A percentile compares a stretch with the other conserved stretches of the same genome.
Conservation (phyloP, 2,329 filamentous ascomycete species). For the Alternaria arborescens region DNA sequence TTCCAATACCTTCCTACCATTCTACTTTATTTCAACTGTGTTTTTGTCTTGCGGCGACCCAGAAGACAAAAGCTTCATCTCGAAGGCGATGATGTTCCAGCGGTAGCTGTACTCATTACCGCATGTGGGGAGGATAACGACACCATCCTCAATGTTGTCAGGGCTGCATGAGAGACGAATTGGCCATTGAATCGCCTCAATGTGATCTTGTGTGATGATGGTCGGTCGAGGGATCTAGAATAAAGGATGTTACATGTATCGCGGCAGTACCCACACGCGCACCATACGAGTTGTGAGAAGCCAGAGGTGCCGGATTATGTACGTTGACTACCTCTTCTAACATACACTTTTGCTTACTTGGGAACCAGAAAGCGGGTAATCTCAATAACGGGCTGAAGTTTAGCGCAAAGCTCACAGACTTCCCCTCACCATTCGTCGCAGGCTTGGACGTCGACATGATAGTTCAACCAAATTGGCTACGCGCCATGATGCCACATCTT, state of each 20-base stretch:
- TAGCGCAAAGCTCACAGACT: constrained; percentile 32
- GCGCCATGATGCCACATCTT: constrained; percentile 17
- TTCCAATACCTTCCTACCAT: not conserved
- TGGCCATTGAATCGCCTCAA: constrained; percentile 48
- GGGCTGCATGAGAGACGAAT: constrained; percentile 14
- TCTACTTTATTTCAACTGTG: not conserved
- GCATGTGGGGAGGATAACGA: constrained; percentile 56
- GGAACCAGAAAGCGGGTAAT: constrained; percentile 67
- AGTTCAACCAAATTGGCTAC: constrained; percentile 64
- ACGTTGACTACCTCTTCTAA: not conserved
- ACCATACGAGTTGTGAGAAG: constrained; percentile 56
- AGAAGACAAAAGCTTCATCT: constrained; percentile 5
- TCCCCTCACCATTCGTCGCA: constrained; percentile 67
- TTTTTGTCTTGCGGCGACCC: not conserved
- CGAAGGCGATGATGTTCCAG: constrained; percentile 37
- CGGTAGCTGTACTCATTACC: constrained; percentile 56
- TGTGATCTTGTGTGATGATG: constrained; percentile 50
- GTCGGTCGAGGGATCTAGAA: constrained; percentile 33
- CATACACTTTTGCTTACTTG: constrained; percentile 53
- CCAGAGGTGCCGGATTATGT: constrained; percentile 51
- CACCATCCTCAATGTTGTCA: constrained; percentile 49
- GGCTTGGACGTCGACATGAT: constrained; percentile 75
- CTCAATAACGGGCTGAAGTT: constrained; percentile 62
- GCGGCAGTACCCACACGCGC: constrained; percentile 52
- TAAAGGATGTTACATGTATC: constrained; percentile 49